Base-by-base conservation (phyloP, 2,329 filamentous ascomycete species). In the Cytospora paraplurivora region DNA sequence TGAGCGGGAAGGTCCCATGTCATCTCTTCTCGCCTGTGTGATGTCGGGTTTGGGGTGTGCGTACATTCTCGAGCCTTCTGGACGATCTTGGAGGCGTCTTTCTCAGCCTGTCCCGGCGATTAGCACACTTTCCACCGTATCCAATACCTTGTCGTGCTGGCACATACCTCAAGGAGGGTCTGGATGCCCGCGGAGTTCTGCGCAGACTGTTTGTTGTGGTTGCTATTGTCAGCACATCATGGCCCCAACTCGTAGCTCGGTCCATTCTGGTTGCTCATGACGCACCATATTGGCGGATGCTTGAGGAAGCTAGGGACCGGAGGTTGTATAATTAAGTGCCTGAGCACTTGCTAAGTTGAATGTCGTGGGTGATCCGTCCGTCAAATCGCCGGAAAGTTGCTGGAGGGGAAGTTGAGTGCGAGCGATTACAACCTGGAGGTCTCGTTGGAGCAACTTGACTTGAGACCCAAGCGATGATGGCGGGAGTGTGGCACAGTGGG, bases 101-200 rank as follows among this genome's bases (percentile, higher is more conserved):
- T 90, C 86, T 99, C 95, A 72, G 95, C 93, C 94, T 98, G 71
- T 70, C 62, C 62, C 1, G 21, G 4, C 17, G 56, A 58, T 70
- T 35, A 71, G 67, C 58, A 27, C 27, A 19, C 47, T 12, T 19
- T 41, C 32, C 10, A 21, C 7, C 5, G 6, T 8, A 10, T 47
- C 7, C 10, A 10, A 21, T 19, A 37, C 13, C n/a, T 17, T 44
- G 19, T 32, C 37, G 38, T 21, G 56, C 64, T 66, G 65, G 51
- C 66, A 76, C 90, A 73, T 90, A 99, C 95, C 81, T 98, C 95
- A 81, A 99, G 92, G 75, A 99, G 88, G 76, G 94, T 98, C 81
- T 98, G 94, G 77, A 99, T 99, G 79, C 95, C 95, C 74, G 92
- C 89, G 70, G 95, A 98, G 84, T 98, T 98, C 82, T 98, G 95